phyloP scores from a whole-genome alignment of 108 stramenopile species.

The Stephanodiscus minutulus region DNA sequence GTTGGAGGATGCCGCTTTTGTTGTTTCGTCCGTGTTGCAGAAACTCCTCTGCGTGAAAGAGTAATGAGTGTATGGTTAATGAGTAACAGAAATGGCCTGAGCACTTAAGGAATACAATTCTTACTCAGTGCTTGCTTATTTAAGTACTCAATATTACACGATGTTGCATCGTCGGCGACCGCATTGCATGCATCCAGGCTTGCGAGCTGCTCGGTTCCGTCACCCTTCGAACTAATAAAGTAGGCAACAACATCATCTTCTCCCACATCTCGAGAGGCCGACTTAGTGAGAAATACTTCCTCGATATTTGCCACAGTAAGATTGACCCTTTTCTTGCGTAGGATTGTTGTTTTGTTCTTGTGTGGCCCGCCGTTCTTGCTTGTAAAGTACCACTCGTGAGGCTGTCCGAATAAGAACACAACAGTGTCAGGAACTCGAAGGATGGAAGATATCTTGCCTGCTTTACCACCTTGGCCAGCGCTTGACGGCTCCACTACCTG shows the following conservation, averaged over 20 bases:
- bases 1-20: slow-evolving; percentile 81
- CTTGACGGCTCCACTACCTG: neutral
- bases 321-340: slow-evolving; percentile 79
- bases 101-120: neutral
- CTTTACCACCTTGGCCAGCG: neutral
- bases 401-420: slow-evolving; percentile 83
- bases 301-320: slow-evolving; percentile 85
- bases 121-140: slow-evolving; percentile 58
- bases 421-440: slow-evolving; percentile 79
- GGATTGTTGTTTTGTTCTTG: slow-evolving; percentile 49
- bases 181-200: slow-evolving; percentile 20
- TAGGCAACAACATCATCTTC: slow-evolving; percentile 75
- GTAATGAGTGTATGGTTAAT: too few species aligned
- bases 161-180: slow-evolving; percentile 10
- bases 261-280: slow-evolving; percentile 24
- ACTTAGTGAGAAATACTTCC: slow-evolving; percentile 74
- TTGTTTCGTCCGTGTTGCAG: slow-evolving; percentile 66
- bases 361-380: slow-evolving; percentile 55
- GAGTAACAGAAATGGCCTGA: neutral
- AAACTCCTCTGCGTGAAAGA: slow-evolving; percentile 51
- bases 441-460: slow-evolving; percentile 1
- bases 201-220: slow-evolving; percentile 19
- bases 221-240: slow-evolving; percentile 53
- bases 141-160: slow-evolving; percentile 81
- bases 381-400: slow-evolving; percentile 88